Evolutionary conservation across 169 alveolate species (phyloP), one percentile per base, ranked within the genome.

Genomic region (Babesia gibsoni): DNA sequence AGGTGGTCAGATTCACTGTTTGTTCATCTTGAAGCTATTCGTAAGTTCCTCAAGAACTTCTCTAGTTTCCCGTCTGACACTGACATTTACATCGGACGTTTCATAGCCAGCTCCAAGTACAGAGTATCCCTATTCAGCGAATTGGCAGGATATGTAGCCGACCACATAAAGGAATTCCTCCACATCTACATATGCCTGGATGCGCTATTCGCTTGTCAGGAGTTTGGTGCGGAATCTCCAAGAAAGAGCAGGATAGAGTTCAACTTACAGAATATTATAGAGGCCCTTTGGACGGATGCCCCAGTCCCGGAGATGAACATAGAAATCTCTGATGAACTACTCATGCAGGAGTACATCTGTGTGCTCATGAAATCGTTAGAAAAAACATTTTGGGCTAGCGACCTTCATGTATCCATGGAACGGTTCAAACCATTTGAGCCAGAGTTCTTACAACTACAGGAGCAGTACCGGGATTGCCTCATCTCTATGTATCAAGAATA

Each of bases 41-140:
- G 20, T 42, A 27, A n/a, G 42, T 66, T 66, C 53, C 52, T 66
- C 14, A 1, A n/a, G 0, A 39, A 23, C 29, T 66, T 66, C 43
- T n/a, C 39, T 16, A 52, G 4, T 29, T 52, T 66, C 67, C 72
- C 72, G 1, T 43, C 46, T 30, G 72, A 61, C 14, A 27, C 58
- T 20, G 72, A 61, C 41, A 29, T 61, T 20, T 61, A 61, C 48
- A 61, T 61, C 23, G 72, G 72, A 2, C 72, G 72, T 22, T 61
- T 61, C 72, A 45, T 61, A 6, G 56, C 72, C 23, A 61, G 72
- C 50, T 33, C 58, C 6, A 61, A 22, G 45, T 61, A 61, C 32
- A 10, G 72, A 4, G 4, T 20, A 18, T 56, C 27, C 1, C 45
- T 61, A 23, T 61, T 61, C 33, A 32, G 30, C 12, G 4, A 61